Evolutionary conservation across 768 basidiomycete species (phyloP).

Genomic region (Kondoa subrosea): DNA sequence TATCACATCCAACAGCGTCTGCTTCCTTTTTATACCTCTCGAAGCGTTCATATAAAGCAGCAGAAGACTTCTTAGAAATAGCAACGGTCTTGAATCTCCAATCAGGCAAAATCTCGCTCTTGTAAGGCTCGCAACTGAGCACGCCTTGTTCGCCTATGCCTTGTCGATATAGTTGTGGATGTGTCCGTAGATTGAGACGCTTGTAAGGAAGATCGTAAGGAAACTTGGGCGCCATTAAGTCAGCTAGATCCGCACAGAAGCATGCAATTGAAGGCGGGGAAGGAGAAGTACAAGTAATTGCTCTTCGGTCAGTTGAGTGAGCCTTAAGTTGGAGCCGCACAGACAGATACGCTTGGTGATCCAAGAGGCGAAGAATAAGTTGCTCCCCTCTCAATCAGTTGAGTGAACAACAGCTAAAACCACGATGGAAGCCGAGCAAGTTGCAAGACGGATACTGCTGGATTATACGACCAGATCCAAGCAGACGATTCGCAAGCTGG

Average conservation of each 20-base stretch:
- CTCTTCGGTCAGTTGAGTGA: no score
- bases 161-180: constrained; percentile 9
- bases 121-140: constrained; percentile 18
- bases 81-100: constrained; percentile 16
- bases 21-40: background rate
- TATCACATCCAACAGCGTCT: constrained; percentile 19
- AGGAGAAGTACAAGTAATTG: no score
- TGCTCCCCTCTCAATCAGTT: no score
- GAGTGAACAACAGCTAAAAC: no score
- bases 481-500: background rate
- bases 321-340: no score
- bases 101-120: constrained; percentile 8
- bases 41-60: constrained; percentile 6
- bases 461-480: background rate
- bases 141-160: constrained; percentile 19
- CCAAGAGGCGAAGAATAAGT: no score
- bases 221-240: background rate
- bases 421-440: no score
- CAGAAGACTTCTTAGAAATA: constrained; percentile 5
- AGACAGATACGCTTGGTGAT: no score
- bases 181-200: background rate
- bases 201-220: constrained; percentile 1
- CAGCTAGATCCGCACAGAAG: no score
- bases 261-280: no score
- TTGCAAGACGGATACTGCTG: no score